Evolutionary conservation across 2,329 filamentous ascomycete genomes (phyloP).

Genomic region (Pseudogymnoascus sp.): DNA sequence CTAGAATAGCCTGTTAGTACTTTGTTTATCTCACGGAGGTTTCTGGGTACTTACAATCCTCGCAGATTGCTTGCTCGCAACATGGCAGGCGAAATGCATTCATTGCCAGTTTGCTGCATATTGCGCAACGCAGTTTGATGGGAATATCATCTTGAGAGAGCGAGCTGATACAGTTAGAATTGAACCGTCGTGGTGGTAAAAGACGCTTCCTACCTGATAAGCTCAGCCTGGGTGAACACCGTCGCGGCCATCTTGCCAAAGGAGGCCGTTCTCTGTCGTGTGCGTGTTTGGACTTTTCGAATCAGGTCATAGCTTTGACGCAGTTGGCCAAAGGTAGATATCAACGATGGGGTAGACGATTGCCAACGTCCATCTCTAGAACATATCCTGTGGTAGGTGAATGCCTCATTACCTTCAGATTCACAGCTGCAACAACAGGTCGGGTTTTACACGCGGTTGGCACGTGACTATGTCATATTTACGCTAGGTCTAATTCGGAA

Average conservation of each 20-base stretch:
- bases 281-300: not conserved
- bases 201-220: conserved; percentile 26
- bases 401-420: not conserved
- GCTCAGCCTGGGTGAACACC: conserved; percentile 26
- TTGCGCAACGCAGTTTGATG: conserved; percentile 91
- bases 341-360: not conserved
- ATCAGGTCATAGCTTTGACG: not conserved
- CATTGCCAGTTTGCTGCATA: conserved; percentile 83
- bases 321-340: not conserved
- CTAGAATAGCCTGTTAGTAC: conserved; percentile 37
- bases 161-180: conserved; percentile 21
- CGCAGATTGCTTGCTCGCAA: conserved; percentile 92
- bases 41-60: conserved; percentile 56
- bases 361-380: not conserved
- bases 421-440: not conserved
- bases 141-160: conserved; percentile 66
- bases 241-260: conserved; percentile 23
- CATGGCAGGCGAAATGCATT: conserved; percentile 90
- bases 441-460: not conserved
- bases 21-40: not conserved
- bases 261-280: not conserved
- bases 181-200: not conserved
- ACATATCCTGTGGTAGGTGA: not conserved
- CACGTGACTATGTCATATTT: not conserved
- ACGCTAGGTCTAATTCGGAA: not conserved